Evolutionary conservation across 345 rosid species (phyloP).

Genomic region (Pistacia vera): DNA sequence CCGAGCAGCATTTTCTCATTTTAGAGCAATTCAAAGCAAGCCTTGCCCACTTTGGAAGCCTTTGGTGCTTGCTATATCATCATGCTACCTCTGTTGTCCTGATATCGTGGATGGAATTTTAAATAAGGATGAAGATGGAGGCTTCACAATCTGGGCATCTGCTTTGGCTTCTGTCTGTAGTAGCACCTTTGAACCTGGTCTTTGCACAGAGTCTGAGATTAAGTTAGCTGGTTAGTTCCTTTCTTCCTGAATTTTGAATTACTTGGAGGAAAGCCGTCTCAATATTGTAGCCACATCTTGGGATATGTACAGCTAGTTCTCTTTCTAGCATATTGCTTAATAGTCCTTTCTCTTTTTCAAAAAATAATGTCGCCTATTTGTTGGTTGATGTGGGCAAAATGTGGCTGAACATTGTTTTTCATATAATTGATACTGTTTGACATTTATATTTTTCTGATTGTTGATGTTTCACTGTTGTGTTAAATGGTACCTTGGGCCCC

Average conservation of each 20-base stretch:
- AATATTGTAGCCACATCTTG: neutral
- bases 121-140: slow-evolving; percentile 57
- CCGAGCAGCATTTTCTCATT: slow-evolving; percentile 70
- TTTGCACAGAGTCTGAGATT: slow-evolving; percentile 54
- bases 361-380: neutral
- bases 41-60: slow-evolving; percentile 77
- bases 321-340: neutral
- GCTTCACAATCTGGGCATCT: slow-evolving; percentile 69
- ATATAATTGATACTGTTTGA: neutral
- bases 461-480: neutral
- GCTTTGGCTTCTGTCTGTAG: slow-evolving; percentile 51
- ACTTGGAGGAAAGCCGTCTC: neutral
- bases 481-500: neutral
- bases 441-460: neutral
- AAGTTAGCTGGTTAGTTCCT: slow-evolving; percentile 61
- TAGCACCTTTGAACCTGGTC: slow-evolving; percentile 41
- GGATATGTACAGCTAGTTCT: neutral
- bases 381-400: neutral
- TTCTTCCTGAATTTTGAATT: slow-evolving; percentile 5
- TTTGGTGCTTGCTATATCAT: slow-evolving; percentile 71
- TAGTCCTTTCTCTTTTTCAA: neutral
- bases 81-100: slow-evolving; percentile 70
- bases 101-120: slow-evolving; percentile 53
- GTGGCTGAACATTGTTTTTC: neutral
- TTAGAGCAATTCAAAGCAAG: slow-evolving; percentile 50